Conservation (phyloP, 176 grass and related monocot species). For the Luzula sylvatica region DNA sequence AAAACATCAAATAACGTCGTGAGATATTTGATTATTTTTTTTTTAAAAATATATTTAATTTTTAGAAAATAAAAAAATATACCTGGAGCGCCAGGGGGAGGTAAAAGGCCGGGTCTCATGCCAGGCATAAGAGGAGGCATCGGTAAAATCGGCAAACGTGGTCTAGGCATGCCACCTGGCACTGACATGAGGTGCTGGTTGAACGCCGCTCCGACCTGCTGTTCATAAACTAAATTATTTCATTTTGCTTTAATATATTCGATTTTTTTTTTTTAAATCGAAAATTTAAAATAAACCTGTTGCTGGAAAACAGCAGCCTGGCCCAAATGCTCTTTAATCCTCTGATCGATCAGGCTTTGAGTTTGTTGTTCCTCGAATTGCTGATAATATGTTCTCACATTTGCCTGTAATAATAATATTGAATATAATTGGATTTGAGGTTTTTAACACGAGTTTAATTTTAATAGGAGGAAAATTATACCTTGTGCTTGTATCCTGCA, state of each 20-base stretch:
- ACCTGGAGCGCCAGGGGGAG: conserved; percentile 16
- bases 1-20: too few species aligned
- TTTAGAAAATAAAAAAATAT: neutral
- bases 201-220: conserved; percentile 1
- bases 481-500: conserved; percentile 98
- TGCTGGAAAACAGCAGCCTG: conserved; percentile 80
- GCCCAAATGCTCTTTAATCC: conserved; percentile 95
- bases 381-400: conserved; percentile 88
- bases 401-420: conserved; percentile 41
- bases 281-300: neutral
- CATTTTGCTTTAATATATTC: too few species aligned
- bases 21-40: too few species aligned
- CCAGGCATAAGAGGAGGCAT: conserved; percentile 14
- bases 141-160: conserved; percentile 18
- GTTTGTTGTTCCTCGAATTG: conserved; percentile 99
- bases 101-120: conserved; percentile 20
- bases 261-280: too few species aligned
- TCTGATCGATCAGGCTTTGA: conserved; percentile 96
- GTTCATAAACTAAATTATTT: neutral
- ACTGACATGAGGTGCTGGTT: conserved; percentile 4
- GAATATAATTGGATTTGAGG: too few species aligned
- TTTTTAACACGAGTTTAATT: too few species aligned
- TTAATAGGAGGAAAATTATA: conserved; percentile 24
- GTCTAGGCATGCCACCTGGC: conserved; percentile 14
- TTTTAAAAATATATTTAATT: neutral